Conservation (phyloP, 1,139 yeast genomes). For the Zygoascus sp. region DNA sequence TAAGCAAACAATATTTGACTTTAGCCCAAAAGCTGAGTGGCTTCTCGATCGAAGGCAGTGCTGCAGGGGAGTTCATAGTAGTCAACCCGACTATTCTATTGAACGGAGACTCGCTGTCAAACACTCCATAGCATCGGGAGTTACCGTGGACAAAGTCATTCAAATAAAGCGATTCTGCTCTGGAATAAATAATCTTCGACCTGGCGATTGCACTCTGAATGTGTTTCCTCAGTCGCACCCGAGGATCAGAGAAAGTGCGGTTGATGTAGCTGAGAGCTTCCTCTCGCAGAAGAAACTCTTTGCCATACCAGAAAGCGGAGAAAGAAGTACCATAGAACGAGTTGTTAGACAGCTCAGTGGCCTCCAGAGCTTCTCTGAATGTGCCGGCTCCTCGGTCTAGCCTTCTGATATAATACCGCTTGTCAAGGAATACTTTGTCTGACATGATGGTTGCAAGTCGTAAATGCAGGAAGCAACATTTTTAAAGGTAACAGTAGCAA, state of each 20-base stretch:
- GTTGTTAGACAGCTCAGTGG: not conserved
- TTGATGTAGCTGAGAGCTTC: not conserved
- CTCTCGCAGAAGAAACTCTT: not conserved
- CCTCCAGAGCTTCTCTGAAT: conserved; percentile 2
- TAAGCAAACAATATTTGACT: not conserved
- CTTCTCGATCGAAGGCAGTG: not conserved
- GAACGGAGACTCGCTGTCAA: not conserved
- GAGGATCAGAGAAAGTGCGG: not conserved
- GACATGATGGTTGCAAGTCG: not conserved
- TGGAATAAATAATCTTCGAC: not conserved
- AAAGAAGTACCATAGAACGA: not conserved
- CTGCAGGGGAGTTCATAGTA: not conserved
- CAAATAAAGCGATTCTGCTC: not conserved
- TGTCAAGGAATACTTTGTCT: not conserved
- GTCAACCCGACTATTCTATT: not conserved
- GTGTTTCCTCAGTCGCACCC: not conserved
- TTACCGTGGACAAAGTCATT: not conserved
- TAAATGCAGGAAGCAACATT: not conserved
- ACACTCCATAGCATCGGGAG: not conserved
- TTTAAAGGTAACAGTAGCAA: too few species aligned
- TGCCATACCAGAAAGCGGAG: not conserved
- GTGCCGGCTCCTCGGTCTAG: not conserved
- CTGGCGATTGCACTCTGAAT: conserved; percentile 3
- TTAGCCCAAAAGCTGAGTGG: not conserved
- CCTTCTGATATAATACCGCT: conserved; percentile 1